A percentile compares a stretch with the other conserved stretches of the same genome.
Evolutionary conservation across 1,139 yeast species (phyloP).

Genomic region (Pichia norvegensis): DNA sequence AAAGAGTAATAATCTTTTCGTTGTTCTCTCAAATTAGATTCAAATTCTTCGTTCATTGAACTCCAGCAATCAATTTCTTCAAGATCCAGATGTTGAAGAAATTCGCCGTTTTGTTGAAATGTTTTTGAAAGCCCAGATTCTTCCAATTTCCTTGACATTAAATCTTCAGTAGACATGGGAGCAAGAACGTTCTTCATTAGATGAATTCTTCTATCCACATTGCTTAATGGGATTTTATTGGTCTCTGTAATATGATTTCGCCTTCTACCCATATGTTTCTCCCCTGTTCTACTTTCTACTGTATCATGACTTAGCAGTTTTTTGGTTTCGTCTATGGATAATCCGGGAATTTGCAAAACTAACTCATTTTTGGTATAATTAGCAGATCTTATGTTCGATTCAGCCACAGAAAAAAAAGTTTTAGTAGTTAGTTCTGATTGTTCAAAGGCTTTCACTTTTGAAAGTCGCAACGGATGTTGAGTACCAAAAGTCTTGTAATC

Average conservation of each 20-base stretch:
- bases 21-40: conserved; percentile 17
- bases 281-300: conserved; percentile 6
- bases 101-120: conserved; percentile 24
- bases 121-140: conserved; percentile 20
- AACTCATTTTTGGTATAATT: conserved; percentile 4
- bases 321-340: conserved; percentile 19
- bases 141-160: conserved; percentile 17
- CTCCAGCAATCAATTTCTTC: conserved; percentile 28
- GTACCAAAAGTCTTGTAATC: conserved; percentile 33
- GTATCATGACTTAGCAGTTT: conserved; percentile 9
- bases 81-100: conserved; percentile 21
- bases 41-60: conserved; percentile 26
- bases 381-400: conserved; percentile 13
- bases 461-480: conserved; percentile 30
- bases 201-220: conserved; percentile 19
- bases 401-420: conserved; percentile 19
- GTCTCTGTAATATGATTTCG: conserved; percentile 5
- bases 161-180: conserved; percentile 21
- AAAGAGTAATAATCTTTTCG: neutral
- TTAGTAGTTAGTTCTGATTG: conserved; percentile 31
- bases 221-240: neutral
- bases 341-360: conserved; percentile 24
- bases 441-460: conserved; percentile 33
- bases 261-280: neutral
- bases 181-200: conserved; percentile 23